A percentile compares a stretch with the other conserved stretches of the same genome.
Evolutionary conservation across 1,284 basidiomycete genomes (phyloP).

Genomic region (Leccinum subrobustum): DNA sequence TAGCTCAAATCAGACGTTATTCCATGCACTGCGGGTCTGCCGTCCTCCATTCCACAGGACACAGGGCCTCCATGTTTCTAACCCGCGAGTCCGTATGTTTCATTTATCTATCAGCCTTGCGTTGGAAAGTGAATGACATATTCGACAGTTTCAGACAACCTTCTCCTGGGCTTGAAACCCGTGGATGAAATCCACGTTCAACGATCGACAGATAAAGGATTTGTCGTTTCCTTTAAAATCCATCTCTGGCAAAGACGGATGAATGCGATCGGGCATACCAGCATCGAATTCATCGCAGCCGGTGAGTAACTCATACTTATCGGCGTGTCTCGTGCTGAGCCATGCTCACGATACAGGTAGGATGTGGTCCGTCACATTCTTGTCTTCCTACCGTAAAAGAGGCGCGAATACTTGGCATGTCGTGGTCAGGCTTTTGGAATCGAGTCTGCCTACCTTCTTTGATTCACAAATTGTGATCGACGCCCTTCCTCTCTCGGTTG

Average conservation of each 20-base stretch:
- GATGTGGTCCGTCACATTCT: conserved; percentile 32
- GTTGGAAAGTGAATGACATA: background rate
- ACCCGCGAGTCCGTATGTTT: conserved; percentile 15
- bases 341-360: conserved; percentile 33
- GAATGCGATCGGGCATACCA: conserved; percentile 52
- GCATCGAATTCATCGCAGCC: conserved; percentile 65
- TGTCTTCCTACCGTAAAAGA: conserved; percentile 18
- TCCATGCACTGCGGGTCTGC: conserved; percentile 53
- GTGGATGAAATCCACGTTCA: conserved; percentile 55
- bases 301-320: conserved; percentile 20
- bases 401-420: conserved; percentile 51
- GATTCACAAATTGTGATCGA: conserved; percentile 18
- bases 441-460: conserved; percentile 24
- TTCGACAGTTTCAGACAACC: conserved; percentile 48
- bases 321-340: background rate
- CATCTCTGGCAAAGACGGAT: conserved; percentile 65
- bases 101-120: conserved; percentile 31
- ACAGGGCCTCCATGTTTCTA: conserved; percentile 17
- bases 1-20: conserved; percentile 60
- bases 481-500: background rate
- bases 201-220: conserved; percentile 47
- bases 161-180: conserved; percentile 52
- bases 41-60: conserved; percentile 24
- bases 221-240: conserved; percentile 55
- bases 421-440: conserved; percentile 42